phyloP scores from a whole-genome alignment of 306 rosid species.

The Trifolium fragiferum region DNA sequence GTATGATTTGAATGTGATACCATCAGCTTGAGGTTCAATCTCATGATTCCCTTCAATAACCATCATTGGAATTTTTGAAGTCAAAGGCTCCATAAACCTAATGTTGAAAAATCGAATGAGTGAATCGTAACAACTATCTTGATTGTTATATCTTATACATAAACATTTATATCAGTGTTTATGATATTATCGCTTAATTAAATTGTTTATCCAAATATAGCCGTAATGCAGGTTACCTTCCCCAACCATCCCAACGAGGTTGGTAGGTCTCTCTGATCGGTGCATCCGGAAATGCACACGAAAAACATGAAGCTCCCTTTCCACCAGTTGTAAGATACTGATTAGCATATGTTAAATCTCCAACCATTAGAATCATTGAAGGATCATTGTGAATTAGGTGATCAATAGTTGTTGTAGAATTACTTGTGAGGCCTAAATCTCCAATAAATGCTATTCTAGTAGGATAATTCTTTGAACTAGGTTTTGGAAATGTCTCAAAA shows the following conservation, averaged over 20 bases:
- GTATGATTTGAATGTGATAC: slow-evolving; percentile 76
- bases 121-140: slow-evolving; percentile 5
- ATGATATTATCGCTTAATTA: background rate
- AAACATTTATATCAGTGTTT: too few species aligned
- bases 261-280: slow-evolving; percentile 90
- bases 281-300: slow-evolving; percentile 85
- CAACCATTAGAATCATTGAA: slow-evolving; percentile 81
- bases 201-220: background rate
- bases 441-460: slow-evolving; percentile 75
- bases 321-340: slow-evolving; percentile 93
- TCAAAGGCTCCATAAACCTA: slow-evolving; percentile 91
- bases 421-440: slow-evolving; percentile 93
- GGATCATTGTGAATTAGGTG: slow-evolving; percentile 80
- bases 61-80: slow-evolving; percentile 81
- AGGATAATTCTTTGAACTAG: slow-evolving; percentile 64
- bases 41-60: slow-evolving; percentile 96
- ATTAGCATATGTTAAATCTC: slow-evolving; percentile 80
- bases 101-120: slow-evolving; percentile 22
- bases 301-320: slow-evolving; percentile 81
- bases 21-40: slow-evolving; percentile 87
- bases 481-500: slow-evolving; percentile 64
- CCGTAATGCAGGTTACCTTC: slow-evolving; percentile 94
- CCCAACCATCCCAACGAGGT: slow-evolving; percentile 99
- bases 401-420: slow-evolving; percentile 77
- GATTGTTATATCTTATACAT: too few species aligned